Evolutionary conservation across 176 grass and related monocot genomes (phyloP).

Genomic region (Oryza meridionalis): DNA sequence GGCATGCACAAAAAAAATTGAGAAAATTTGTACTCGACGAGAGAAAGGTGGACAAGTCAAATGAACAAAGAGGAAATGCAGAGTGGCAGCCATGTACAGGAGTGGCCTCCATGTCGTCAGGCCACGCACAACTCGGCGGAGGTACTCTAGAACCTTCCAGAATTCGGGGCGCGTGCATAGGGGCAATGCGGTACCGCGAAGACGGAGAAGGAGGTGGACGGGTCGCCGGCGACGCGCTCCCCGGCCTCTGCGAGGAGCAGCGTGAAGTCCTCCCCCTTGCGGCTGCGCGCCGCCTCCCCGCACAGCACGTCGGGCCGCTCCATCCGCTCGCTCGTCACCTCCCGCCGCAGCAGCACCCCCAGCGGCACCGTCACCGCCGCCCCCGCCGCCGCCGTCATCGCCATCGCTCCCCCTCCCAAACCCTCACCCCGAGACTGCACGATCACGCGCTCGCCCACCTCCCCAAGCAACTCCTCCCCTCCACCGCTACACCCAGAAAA

Average conservation of each 20-base stretch:
- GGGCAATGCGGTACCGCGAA: constrained; percentile 74
- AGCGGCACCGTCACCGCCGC: constrained; percentile 61
- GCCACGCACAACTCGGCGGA: background rate
- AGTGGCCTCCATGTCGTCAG: constrained; percentile 38
- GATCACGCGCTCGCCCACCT: background rate
- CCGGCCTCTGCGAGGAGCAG: constrained; percentile 60
- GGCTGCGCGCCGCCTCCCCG: constrained; percentile 73
- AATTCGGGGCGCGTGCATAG: background rate
- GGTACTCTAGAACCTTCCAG: constrained; percentile 16
- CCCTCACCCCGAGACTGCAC: too few relatives aligned
- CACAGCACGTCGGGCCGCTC: constrained; percentile 81
- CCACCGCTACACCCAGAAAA: background rate
- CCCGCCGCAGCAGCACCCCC: constrained; percentile 83
- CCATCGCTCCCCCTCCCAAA: constrained; percentile 6
- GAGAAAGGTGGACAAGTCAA: background rate
- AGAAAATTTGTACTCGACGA: background rate
- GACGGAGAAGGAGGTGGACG: constrained; percentile 85
- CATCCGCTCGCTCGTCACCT: constrained; percentile 86
- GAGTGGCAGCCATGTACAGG: constrained; percentile 26
- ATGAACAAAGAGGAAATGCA: constrained; percentile 6
- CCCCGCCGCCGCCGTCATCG: constrained; percentile 23
- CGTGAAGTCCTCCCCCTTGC: constrained; percentile 97
- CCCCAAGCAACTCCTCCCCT: background rate
- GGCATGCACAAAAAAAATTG: background rate
- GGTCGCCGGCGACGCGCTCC: constrained; percentile 70